Percentiles rank a stretch among this genome's conserved stretches.
These are phyloP conservation scores for Calvatia gigantea DNA, from an alignment of 768 basidiomycete genomes.

Conservation along the genomic window DNA sequence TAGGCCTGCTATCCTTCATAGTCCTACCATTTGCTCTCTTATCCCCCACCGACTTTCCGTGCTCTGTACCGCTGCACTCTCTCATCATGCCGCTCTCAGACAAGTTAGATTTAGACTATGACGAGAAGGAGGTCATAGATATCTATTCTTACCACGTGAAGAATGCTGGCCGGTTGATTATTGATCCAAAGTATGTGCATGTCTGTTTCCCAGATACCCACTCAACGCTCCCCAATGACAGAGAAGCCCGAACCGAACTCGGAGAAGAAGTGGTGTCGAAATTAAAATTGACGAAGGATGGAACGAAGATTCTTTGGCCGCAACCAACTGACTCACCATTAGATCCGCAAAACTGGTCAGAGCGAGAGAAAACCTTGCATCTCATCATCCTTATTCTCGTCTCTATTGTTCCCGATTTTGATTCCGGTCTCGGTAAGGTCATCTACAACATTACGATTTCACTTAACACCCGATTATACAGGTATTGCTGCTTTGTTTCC, in stretches of 20 bases:
- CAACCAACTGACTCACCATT: conserved; percentile 58
- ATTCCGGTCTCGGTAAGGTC: conserved; percentile 54
- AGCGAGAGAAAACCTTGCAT: conserved; percentile 48
- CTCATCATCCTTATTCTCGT: conserved; percentile 60
- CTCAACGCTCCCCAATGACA: conserved; percentile 17
- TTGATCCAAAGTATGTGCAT: conserved; percentile 53
- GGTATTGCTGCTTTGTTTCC: conserved; percentile 56
- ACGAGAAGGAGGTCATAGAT: conserved; percentile 23
- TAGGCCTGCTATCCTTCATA: background rate
- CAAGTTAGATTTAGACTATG: conserved; percentile 18
- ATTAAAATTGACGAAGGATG: conserved; percentile 54
- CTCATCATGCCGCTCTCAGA: conserved; percentile 1
- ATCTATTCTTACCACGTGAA: conserved; percentile 46
- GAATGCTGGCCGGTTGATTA: conserved; percentile 53
- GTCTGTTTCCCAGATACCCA: background rate
- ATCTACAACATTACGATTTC: background rate
- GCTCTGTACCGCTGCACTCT: background rate
- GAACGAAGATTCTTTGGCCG: conserved; percentile 64
- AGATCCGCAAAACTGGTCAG: conserved; percentile 69
- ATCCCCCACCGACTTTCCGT: background rate
- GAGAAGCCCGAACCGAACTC: conserved; percentile 60
- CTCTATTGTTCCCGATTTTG: conserved; percentile 64
- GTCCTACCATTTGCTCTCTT: background rate
- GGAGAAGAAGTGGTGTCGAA: conserved; percentile 49
- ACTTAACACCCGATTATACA: conserved; percentile 15